Base-by-base conservation (phyloP, 139 green algal species). In the Coelastrella sp. region DNA sequence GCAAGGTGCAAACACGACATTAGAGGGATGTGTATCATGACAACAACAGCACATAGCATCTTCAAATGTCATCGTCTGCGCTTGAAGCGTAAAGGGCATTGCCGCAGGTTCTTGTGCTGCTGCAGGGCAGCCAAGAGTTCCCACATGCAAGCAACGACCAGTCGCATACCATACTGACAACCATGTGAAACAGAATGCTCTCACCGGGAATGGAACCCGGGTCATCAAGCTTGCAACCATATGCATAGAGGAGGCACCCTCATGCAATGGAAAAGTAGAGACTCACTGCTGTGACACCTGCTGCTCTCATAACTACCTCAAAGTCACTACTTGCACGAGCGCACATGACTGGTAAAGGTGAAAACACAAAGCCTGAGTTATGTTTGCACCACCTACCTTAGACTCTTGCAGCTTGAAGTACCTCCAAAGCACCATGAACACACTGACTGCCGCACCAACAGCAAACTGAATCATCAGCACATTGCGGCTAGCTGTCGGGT, bases 361-460 rank as follows among this genome's bases (percentile, higher is more conserved):
- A 21, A 48, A 57, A 43, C 27, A 27, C 6, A 9, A 64, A 9
- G 6, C 4, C 53, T 32, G 53, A 5, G 27, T n/a, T 5, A 64
- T 27, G 21, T 9, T 21, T 64, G 53, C 11, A n/a, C 69, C 11
- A n/a, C 69, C 71, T 19, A 79, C 79, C 60, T 86, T 76, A 1
- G 72, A 87, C 59, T 93, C 89, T 53, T 92, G 77, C 32, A 92
- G 75, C 9, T 81, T 76, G 3, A 71, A 64, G 27, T 76, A 89
- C 43, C 89, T 72, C 60, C 85, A 93, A 7, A 86, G 9, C 23
- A 89, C 35, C 76, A 93, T 89, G 77, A 89, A 86, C 30, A 85
- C 1, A 32, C 88, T 45, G 50, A 89, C 82, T 34, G 86, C 67
- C 2, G 86, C 60, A 50, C 83, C 90, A 9, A 93, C 75, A 0